Evolutionary conservation across 2,329 filamentous ascomycete genomes (phyloP), one percentile per base, ranked within the genome.

Genomic region (Berkeleyomyces rouxiae): DNA sequence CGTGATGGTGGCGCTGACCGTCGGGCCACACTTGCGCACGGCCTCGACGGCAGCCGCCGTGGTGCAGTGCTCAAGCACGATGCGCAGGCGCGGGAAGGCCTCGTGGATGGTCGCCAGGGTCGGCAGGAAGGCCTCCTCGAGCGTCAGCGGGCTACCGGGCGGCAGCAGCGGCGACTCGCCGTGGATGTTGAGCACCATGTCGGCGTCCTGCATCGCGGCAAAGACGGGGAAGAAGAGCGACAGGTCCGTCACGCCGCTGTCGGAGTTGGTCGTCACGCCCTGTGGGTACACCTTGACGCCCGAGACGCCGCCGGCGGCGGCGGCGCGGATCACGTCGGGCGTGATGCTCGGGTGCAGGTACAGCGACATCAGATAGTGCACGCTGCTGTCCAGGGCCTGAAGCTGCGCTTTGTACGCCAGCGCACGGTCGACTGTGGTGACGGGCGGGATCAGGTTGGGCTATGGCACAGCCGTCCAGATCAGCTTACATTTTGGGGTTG

Each of bases 31-130:
- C 11, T 81, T 77, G 67, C 81, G 79, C 43, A 96, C 91, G 0
- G 89, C 85, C 66, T 87, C 82, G 3, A 96, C 78, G 0, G 90
- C 91, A 0, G 87, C 88, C 0, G 83, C 84, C 0, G 90, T 95
- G 9, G 90, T 91, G 77, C 89, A 95, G 75, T 96, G 91, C 76
- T 96, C 88, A 57, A 93, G 73, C 33, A 88, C 76, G 64, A 86
- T 84, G 46, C 79, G 80, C 49, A 95, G 77, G 23, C 79, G 77
- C 1, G 92, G 91, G 72, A 95, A 96, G 36, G 78, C 78, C 31
- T 79, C 74, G 69, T 95, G 88, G 1, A 97, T 80, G 16, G 81
- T 79, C 66, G 81, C 77, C 42, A 96, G 78, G 0, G 86, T 92
- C 0, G 91, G 91, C 7, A 97, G 77, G 75, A 97, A 97, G 7